Percentiles rank a stretch among this genome's conserved stretches.
These are phyloP conservation scores for Ogataea corticis DNA, from an alignment of 805 yeast species.

Conservation along the genomic window DNA sequence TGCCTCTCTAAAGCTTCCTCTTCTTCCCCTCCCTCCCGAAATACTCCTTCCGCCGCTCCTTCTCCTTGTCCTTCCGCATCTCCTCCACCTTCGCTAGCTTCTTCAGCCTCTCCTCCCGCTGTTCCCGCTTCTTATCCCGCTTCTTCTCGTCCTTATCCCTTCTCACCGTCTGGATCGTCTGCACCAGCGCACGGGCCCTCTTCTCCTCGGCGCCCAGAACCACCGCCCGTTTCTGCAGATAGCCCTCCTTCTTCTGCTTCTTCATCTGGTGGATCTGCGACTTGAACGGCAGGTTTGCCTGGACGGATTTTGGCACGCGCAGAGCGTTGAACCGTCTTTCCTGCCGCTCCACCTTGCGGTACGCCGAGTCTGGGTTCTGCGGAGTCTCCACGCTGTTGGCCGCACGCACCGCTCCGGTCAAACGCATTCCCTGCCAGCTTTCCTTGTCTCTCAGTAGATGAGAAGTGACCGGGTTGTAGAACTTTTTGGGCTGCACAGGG, in stretches of 20 bases:
- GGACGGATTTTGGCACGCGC: conserved; percentile 79
- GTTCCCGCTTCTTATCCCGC: conserved; percentile 67
- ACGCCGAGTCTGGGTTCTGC: conserved; percentile 47
- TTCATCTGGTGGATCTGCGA: conserved; percentile 88
- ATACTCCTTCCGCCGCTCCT: conserved; percentile 83
- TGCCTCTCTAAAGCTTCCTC: conserved; percentile 43
- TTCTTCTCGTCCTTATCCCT: conserved; percentile 83
- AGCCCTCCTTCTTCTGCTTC: conserved; percentile 81
- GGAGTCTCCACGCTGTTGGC: conserved; percentile 68
- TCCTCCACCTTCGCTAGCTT: conserved; percentile 75
- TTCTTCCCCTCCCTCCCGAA: conserved; percentile 72
- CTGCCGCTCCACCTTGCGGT: conserved; percentile 74
- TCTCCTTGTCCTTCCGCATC: conserved; percentile 68
- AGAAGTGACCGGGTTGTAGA: conserved; percentile 96
- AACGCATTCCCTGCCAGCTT: conserved; percentile 95
- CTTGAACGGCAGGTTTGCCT: conserved; percentile 80
- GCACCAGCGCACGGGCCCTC: conserved; percentile 87
- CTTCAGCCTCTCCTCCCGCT: conserved; percentile 73
- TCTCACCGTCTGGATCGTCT: conserved; percentile 79
- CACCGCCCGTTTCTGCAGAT: conserved; percentile 87
- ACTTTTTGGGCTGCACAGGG: conserved; percentile 86
- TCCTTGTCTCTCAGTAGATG: conserved; percentile 71
- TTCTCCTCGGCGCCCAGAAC: conserved; percentile 90
- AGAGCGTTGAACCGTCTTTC: conserved; percentile 86
- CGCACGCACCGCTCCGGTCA: conserved; percentile 92